Evolutionary conservation across 352 stramenopile genomes (phyloP).

Genomic region (Phytophthora podocarpi): DNA sequence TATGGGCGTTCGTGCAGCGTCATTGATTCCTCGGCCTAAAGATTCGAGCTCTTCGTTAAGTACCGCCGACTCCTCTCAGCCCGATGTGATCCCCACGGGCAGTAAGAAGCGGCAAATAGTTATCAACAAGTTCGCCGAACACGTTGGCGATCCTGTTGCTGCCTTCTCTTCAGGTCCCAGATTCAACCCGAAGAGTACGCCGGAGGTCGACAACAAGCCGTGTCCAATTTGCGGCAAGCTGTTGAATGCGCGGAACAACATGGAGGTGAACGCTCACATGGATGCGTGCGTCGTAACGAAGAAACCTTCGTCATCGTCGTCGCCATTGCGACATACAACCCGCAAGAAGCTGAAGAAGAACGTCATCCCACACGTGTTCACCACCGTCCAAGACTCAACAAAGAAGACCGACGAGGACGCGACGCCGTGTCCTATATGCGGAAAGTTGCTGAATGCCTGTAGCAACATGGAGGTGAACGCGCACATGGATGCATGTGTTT

Average conservation of each 20-base stretch:
- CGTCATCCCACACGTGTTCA: conserved; percentile 9
- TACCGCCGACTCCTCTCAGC: conserved; percentile 10
- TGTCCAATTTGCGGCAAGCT: conserved; percentile 59
- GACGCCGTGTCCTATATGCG: conserved; percentile 61
- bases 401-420: conserved; percentile 3
- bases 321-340: conserved; percentile 4
- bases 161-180: not conserved
- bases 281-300: conserved; percentile 50
- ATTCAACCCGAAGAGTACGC: not conserved
- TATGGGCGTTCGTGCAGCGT: conserved; percentile 65
- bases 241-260: conserved; percentile 53
- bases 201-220: conserved; percentile 32
- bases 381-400: not conserved
- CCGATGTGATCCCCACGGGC: not conserved
- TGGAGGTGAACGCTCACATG: conserved; percentile 72
- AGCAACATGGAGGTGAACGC: conserved; percentile 64
- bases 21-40: conserved; percentile 39
- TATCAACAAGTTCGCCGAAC: conserved; percentile 51
- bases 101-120: conserved; percentile 48
- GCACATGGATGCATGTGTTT: conserved; percentile 64
- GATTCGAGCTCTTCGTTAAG: conserved; percentile 13
- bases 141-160: conserved; percentile 10
- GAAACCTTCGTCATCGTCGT: conserved; percentile 2
- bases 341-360: conserved; percentile 21
- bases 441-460: conserved; percentile 53